phyloP scores from a whole-genome alignment of 306 rosid genomes.

The Rosa rugosa region DNA sequence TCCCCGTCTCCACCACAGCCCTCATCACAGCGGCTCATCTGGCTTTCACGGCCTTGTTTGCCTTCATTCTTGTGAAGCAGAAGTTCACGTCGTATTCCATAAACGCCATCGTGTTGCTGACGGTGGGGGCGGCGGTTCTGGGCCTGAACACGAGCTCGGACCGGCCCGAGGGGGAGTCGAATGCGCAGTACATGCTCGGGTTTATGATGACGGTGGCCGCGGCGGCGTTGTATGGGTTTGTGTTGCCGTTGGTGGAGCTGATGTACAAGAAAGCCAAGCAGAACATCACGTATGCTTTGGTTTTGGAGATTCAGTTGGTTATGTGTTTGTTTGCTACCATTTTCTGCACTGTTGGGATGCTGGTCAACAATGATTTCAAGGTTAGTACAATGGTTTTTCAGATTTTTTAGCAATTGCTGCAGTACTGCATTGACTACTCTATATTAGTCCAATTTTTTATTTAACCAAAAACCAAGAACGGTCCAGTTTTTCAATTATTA shows the following conservation, averaged over 20 bases:
- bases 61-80: conserved; percentile 53
- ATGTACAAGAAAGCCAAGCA: conserved; percentile 60
- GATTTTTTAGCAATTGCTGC: background rate
- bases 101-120: conserved; percentile 62
- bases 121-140: conserved; percentile 60
- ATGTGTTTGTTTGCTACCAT: conserved; percentile 64
- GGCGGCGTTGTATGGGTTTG: conserved; percentile 63
- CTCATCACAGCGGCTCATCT: conserved; percentile 60
- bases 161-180: conserved; percentile 67
- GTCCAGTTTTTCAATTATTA: background rate
- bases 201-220: conserved; percentile 70
- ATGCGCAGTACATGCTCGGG: conserved; percentile 45
- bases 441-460: background rate
- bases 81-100: conserved; percentile 56
- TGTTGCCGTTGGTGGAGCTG: conserved; percentile 74
- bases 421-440: background rate
- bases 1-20: conserved; percentile 67
- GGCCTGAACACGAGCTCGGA: conserved; percentile 61
- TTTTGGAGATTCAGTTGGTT: conserved; percentile 84
- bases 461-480: background rate
- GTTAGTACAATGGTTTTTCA: conserved; percentile 21
- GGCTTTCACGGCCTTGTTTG: conserved; percentile 67
- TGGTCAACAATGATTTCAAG: conserved; percentile 74
- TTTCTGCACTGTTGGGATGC: conserved; percentile 71
- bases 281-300: conserved; percentile 51